Conservation (phyloP, 1,139 yeast genomes). For the Yamadazyma aaseri region DNA sequence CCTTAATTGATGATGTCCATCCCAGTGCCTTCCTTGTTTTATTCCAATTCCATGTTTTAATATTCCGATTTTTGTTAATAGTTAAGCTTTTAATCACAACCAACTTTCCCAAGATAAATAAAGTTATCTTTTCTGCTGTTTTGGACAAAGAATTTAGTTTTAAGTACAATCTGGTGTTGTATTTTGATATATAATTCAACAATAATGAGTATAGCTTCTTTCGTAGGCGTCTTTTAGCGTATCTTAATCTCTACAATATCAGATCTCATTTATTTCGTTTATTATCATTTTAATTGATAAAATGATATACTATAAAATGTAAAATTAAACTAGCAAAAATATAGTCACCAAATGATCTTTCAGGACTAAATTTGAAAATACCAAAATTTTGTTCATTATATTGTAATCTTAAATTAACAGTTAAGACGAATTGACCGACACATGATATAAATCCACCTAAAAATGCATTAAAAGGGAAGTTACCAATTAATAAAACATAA, state of each 20-base stretch:
- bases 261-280: not conserved
- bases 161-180: constrained; percentile 15
- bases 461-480: constrained; percentile 95
- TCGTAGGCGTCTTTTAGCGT: too few species aligned
- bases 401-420: constrained; percentile 79
- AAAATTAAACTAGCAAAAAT: constrained; percentile 82
- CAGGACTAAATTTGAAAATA: constrained; percentile 52
- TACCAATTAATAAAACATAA: constrained; percentile 76
- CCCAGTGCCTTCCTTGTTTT: too few species aligned
- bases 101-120: too few species aligned
- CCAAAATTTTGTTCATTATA: constrained; percentile 22
- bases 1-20: too few species aligned
- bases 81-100: too few species aligned
- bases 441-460: constrained; percentile 89
- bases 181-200: constrained; percentile 4
- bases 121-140: too few species aligned
- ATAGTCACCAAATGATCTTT: constrained; percentile 86
- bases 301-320: constrained; percentile 88
- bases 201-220: not conserved
- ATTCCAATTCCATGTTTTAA: constrained; percentile 2
- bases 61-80: not conserved
- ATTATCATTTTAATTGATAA: constrained; percentile 60
- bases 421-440: constrained; percentile 92
- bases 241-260: not conserved
- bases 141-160: too few species aligned